Base-by-base conservation (phyloP, 2,329 filamentous ascomycete genomes). In the Exophiala phaeomuriformis region DNA sequence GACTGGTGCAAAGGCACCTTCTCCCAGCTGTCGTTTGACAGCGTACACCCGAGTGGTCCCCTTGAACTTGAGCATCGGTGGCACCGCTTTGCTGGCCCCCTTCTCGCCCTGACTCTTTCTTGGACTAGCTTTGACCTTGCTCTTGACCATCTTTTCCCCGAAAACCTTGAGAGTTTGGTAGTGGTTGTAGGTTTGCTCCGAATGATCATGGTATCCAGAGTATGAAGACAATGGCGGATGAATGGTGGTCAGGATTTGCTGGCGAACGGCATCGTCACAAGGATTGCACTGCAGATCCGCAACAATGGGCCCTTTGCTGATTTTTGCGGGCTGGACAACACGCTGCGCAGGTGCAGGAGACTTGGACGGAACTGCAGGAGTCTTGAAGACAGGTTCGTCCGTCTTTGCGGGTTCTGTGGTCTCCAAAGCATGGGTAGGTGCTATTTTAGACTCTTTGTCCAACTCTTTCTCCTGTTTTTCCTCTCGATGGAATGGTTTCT, bases 1-100 rank as follows among this genome's bases (percentile, higher is more conserved):
- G 2, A 98, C 93, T 0, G 93, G 91, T 0, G 91, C 93, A 70
- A 94, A 98, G 0, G 93, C 93, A 5, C 93, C 93, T 30, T 90
- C 88, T 1, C 93, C 93, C 8, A 98, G 81, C 67, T 97, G 90
- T 47, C 85, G 82, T 65, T 86, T 88, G 52, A 97, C 71, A 1
- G 81, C 85, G 69, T 96, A 98, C 40, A 78, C 79, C 37, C 83
- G 76, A 27, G 78, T 72, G 1, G 80, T 77, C 37, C 81, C 81
- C 0, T 81, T 76, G 56, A 96, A 87, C 40, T 81, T 75, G 27
- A 97, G 76, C 3, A 79, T 74, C 0, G 88, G 82, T 0, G 82
- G 78, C 41, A 80, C 73, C 0, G 77, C 71, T 1, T 82, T 69
- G 29, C 81, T 80, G 6, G 77, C 77, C 1, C 77, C 75, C 47